phyloP scores from a whole-genome alignment of 345 rosid genomes.

The Syzygium jambos region DNA sequence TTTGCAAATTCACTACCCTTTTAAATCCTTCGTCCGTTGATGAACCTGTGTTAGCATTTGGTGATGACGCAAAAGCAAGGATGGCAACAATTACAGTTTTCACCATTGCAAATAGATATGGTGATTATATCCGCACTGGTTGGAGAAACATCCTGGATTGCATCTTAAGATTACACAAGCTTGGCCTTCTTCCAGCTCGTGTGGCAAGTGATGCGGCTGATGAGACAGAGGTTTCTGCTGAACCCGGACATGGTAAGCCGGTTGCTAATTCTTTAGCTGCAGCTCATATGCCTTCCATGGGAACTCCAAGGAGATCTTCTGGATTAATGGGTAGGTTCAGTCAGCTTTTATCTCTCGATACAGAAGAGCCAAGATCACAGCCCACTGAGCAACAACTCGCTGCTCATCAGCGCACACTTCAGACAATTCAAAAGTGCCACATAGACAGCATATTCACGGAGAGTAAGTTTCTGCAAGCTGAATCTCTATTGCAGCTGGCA shows the following conservation, averaged over 20 bases:
- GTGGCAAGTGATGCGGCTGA: slow-evolving; percentile 98
- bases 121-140: slow-evolving; percentile 88
- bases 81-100: slow-evolving; percentile 95
- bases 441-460: slow-evolving; percentile 95
- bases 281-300: slow-evolving; percentile 67
- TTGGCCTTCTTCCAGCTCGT: slow-evolving; percentile 97
- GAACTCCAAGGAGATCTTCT: slow-evolving; percentile 94
- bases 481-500: slow-evolving; percentile 85
- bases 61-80: slow-evolving; percentile 91
- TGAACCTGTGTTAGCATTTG: slow-evolving; percentile 94
- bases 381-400: slow-evolving; percentile 99
- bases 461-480: slow-evolving; percentile 96
- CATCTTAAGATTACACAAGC: slow-evolving; percentile 87
- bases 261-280: slow-evolving; percentile 65
- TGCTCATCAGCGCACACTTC: slow-evolving; percentile 94
- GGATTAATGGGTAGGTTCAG: slow-evolving; percentile 99
- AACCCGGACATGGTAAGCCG: slow-evolving; percentile 80
- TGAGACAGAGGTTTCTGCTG: slow-evolving; percentile 81
- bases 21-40: slow-evolving; percentile 78
- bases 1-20: slow-evolving; percentile 92
- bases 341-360: slow-evolving; percentile 95
- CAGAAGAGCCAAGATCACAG: slow-evolving; percentile 97
- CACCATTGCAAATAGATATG: slow-evolving; percentile 95
- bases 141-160: slow-evolving; percentile 99
- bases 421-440: slow-evolving; percentile 95